phyloP scores from a whole-genome alignment of 2,329 filamentous ascomycete genomes.

The Apiospora hydei region DNA sequence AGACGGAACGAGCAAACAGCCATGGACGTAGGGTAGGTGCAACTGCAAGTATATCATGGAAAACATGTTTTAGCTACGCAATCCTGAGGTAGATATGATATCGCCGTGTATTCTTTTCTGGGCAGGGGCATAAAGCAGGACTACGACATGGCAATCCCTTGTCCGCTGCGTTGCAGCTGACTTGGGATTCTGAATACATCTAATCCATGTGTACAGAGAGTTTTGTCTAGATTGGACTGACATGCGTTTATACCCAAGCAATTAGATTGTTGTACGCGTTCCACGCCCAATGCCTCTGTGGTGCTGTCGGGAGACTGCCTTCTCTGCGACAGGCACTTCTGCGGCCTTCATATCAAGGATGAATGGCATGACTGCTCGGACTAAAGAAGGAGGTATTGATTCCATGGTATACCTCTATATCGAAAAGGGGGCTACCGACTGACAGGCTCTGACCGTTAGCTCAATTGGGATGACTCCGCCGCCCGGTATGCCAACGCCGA shows the following conservation, averaged over 20 bases:
- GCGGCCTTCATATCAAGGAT: constrained; percentile 33
- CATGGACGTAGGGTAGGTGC: too few relatives aligned
- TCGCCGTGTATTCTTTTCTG: background rate
- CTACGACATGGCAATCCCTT: background rate
- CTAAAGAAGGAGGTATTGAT: constrained; percentile 27
- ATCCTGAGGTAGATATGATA: too few relatives aligned
- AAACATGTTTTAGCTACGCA: too few relatives aligned
- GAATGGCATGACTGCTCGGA: constrained; percentile 34
- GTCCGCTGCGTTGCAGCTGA: too few relatives aligned
- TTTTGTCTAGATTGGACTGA: too few relatives aligned
- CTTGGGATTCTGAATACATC: too few relatives aligned
- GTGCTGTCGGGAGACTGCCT: constrained; percentile 36
- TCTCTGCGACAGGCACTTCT: constrained; percentile 38
- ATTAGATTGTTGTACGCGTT: too few relatives aligned
- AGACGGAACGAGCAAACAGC: too few relatives aligned
- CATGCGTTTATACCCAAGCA: too few relatives aligned
- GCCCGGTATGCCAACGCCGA: background rate
- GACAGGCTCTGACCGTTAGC: background rate
- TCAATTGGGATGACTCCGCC: constrained; percentile 30
- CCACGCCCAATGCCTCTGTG: constrained; percentile 27
- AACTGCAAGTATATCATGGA: too few relatives aligned
- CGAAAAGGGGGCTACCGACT: background rate
- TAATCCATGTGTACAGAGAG: too few relatives aligned
- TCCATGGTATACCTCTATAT: too few relatives aligned
- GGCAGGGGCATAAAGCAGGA: background rate